Conservation (phyloP, 208 protist genomes). For the Acanthamoeba royreba region DNA sequence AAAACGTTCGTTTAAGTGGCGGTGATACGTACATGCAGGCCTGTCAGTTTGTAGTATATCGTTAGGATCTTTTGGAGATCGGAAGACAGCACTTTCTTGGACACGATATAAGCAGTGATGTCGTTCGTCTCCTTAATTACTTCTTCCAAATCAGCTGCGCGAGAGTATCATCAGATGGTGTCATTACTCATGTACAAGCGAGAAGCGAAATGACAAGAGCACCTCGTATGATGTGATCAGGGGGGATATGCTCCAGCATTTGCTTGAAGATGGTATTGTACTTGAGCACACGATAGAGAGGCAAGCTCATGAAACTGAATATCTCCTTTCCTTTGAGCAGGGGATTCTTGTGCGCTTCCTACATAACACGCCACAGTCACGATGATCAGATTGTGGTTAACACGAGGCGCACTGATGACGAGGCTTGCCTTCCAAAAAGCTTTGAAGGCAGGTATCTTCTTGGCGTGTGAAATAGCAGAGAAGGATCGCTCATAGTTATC, state of each 20-base stretch:
- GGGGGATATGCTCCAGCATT: background rate
- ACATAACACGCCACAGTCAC: background rate
- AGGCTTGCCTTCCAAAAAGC: slow-evolving; percentile 9
- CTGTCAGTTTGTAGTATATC: background rate
- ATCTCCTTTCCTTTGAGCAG: background rate
- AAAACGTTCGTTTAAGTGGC: too few species aligned
- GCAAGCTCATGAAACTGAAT: background rate
- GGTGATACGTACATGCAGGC: background rate
- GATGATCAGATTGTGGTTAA: background rate
- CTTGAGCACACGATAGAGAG: background rate
- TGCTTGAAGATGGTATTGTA: background rate
- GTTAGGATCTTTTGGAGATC: slow-evolving; percentile 1
- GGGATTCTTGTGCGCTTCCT: background rate
- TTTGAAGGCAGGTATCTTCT: background rate
- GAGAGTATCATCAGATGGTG: background rate
- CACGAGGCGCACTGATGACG: too few species aligned
- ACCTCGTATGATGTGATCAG: background rate
- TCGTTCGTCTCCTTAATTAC: background rate
- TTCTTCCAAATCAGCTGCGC: background rate
- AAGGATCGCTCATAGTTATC: slow-evolving; percentile 10
- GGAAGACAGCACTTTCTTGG: background rate
- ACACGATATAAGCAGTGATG: background rate
- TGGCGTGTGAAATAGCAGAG: background rate
- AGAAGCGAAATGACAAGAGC: too few species aligned
- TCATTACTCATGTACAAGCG: background rate